phyloP scores from a whole-genome alignment of 148 eudicot species.

The Pouteria glomerata region DNA sequence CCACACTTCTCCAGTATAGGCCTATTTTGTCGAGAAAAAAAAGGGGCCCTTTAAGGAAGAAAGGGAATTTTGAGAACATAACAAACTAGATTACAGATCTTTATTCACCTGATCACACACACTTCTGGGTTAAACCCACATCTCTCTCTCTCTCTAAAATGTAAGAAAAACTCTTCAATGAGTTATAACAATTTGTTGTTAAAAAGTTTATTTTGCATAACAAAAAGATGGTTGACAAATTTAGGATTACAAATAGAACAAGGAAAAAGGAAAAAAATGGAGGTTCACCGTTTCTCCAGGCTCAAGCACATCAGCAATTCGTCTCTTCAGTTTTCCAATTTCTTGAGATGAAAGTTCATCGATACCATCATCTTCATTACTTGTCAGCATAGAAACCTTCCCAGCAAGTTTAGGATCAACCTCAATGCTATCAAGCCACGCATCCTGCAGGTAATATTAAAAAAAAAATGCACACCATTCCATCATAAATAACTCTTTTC shows the following conservation, averaged over 20 bases:
- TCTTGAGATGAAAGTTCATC: conserved; percentile 55
- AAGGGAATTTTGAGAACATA: not conserved
- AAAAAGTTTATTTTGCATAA: not conserved
- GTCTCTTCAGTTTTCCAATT: conserved; percentile 73
- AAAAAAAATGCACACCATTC: too few species aligned
- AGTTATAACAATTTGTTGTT: not conserved
- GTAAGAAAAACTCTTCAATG: not conserved
- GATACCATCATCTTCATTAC: conserved; percentile 43
- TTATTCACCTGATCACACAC: not conserved
- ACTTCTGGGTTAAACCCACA: not conserved
- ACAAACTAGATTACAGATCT: not conserved
- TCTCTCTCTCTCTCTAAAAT: not conserved
- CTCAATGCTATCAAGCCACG: conserved; percentile 92
- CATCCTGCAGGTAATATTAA: conserved; percentile 56
- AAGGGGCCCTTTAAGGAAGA: not conserved
- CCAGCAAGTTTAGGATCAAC: conserved; percentile 52
- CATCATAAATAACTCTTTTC: too few species aligned
- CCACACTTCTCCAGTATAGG: not conserved
- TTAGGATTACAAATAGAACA: not conserved
- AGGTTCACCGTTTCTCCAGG: conserved; percentile 79
- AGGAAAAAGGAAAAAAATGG: not conserved
- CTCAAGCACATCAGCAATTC: conserved; percentile 83
- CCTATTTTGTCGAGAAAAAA: not conserved
- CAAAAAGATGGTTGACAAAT: not conserved
- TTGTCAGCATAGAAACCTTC: conserved; percentile 24